These are phyloP conservation scores for Seminavis robusta DNA, from an alignment of 108 stramenopile genomes.

Conservation along the genomic window DNA sequence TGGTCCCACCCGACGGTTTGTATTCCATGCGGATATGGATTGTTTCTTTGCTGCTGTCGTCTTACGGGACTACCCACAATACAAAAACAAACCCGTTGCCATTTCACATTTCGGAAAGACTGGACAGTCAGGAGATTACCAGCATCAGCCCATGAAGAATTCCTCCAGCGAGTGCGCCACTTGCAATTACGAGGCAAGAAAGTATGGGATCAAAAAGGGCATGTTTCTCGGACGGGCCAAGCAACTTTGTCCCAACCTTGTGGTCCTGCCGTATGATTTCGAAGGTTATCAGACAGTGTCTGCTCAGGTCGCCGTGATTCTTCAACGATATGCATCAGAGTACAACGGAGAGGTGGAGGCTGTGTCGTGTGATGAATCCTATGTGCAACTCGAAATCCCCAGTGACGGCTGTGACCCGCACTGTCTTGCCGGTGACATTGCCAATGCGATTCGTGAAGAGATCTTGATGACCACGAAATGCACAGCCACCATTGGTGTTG, in stretches of 20 bases:
- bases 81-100: constrained; percentile 78
- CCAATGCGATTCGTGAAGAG: constrained; percentile 51
- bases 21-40: constrained; percentile 96
- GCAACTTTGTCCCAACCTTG: constrained; percentile 79
- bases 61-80: constrained; percentile 79
- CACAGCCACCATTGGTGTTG: constrained; percentile 88
- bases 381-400: constrained; percentile 59
- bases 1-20: constrained; percentile 39
- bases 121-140: constrained; percentile 2
- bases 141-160: constrained; percentile 17
- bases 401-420: constrained; percentile 8
- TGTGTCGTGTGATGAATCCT: constrained; percentile 93
- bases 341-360: constrained; percentile 75
- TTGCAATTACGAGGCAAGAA: constrained; percentile 91
- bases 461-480: constrained; percentile 80
- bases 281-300: constrained; percentile 85
- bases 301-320: constrained; percentile 67
- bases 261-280: constrained; percentile 90
- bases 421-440: constrained; percentile 24
- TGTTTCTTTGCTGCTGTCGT: constrained; percentile 92
- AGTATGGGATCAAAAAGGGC: constrained; percentile 85
- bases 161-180: constrained; percentile 88
- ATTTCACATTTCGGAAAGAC: constrained; percentile 74
- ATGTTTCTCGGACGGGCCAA: constrained; percentile 91
- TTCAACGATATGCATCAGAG: constrained; percentile 48